These are phyloP conservation scores for Metschnikowia henanensis DNA, from an alignment of 805 yeast genomes.

Conservation along the genomic window DNA sequence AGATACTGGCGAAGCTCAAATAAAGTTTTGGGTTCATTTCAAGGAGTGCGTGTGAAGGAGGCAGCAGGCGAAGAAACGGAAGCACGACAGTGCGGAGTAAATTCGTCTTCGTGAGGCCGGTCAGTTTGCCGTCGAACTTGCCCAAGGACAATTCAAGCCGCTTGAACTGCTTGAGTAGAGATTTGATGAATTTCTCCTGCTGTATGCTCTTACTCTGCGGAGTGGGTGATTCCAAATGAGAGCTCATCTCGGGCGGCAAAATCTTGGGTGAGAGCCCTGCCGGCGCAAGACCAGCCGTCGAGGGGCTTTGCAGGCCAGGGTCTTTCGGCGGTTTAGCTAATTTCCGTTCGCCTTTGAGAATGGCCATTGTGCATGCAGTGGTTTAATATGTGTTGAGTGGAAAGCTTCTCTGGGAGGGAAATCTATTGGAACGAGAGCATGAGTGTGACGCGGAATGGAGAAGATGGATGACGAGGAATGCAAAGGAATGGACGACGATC, in stretches of 20 bases:
- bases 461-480: neutral
- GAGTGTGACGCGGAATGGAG: neutral
- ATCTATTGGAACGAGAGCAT: constrained; percentile 2
- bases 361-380: constrained; percentile 1
- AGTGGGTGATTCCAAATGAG: neutral
- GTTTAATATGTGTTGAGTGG: neutral
- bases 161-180: constrained; percentile 25
- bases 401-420: neutral
- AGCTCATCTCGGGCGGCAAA: neutral
- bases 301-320: neutral
- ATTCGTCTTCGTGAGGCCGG: constrained; percentile 30
- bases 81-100: constrained; percentile 47
- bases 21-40: constrained; percentile 25
- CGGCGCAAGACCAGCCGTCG: neutral
- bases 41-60: constrained; percentile 23
- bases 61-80: constrained; percentile 21
- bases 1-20: constrained; percentile 33
- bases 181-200: constrained; percentile 14
- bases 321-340: constrained; percentile 1
- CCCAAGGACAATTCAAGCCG: constrained; percentile 43
- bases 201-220: neutral
- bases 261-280: neutral
- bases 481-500: neutral
- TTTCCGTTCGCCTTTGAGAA: constrained; percentile 1
- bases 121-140: constrained; percentile 35